phyloP scores from a whole-genome alignment of 345 rosid genomes.

The Euphorbia peplus region DNA sequence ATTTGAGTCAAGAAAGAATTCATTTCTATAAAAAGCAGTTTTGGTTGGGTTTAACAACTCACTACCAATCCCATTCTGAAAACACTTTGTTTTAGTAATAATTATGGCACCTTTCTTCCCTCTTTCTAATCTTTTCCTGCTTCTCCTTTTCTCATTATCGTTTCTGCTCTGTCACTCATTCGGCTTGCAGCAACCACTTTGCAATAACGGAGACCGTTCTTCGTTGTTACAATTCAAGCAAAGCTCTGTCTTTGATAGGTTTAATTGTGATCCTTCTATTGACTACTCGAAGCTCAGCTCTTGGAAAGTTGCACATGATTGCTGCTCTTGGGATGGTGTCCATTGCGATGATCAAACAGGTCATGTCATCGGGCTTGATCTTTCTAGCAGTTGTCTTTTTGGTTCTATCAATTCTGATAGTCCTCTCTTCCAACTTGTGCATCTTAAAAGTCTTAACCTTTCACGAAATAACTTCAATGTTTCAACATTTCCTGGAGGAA shows the following conservation, averaged over 20 bases:
- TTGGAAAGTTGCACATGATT: background rate
- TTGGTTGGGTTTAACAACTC: background rate
- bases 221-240: background rate
- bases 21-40: no score
- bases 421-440: conserved; percentile 17
- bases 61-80: background rate
- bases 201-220: background rate
- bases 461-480: conserved; percentile 11
- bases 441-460: conserved; percentile 19
- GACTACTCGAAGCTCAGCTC: background rate
- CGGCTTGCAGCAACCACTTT: background rate
- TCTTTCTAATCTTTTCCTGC: background rate
- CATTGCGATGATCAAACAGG: background rate
- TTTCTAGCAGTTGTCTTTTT: conserved; percentile 10
- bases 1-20: no score
- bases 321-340: conserved; percentile 5
- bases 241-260: background rate
- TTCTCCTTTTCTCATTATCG: background rate
- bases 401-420: conserved; percentile 22
- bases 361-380: conserved; percentile 15
- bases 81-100: background rate
- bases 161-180: background rate
- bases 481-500: conserved; percentile 12
- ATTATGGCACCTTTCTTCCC: background rate
- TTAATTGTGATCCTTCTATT: no score